Percentiles rank a stretch among this genome's conserved stretches.
Conservation (phyloP, 305 asterid species). For the Fraxinus ornus region DNA sequence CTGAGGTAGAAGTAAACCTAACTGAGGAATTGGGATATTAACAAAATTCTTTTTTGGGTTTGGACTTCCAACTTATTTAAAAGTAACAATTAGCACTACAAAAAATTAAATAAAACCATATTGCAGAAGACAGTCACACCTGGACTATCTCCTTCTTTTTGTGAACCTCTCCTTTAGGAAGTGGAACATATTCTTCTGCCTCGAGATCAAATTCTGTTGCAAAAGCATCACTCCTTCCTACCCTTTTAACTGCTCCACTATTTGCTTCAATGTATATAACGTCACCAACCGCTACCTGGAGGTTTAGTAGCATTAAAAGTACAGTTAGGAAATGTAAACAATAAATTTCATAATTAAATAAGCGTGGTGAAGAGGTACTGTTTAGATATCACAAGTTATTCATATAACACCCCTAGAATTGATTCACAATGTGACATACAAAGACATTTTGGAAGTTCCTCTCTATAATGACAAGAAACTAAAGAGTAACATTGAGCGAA, state of each 20-base stretch:
- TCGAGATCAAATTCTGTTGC: constrained; percentile 96
- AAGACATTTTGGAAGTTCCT: neutral
- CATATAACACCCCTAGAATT: neutral
- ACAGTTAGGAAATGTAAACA: constrained; percentile 12
- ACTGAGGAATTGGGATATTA: neutral
- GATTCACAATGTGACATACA: neutral
- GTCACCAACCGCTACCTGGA: constrained; percentile 98
- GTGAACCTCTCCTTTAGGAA: constrained; percentile 99
- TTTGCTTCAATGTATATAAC: constrained; percentile 91
- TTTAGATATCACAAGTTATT: constrained; percentile 2
- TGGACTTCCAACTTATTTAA: neutral
- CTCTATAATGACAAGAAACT: neutral
- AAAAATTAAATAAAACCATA: constrained; percentile 1
- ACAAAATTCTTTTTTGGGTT: neutral
- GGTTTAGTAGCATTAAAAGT: constrained; percentile 21
- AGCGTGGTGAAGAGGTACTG: neutral
- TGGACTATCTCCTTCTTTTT: constrained; percentile 97
- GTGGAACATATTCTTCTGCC: constrained; percentile 98
- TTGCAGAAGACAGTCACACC: constrained; percentile 39
- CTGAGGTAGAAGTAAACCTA: constrained; percentile 9
- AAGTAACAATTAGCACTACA: neutral
- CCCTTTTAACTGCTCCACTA: constrained; percentile 98
- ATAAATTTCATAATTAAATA: neutral
- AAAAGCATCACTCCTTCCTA: constrained; percentile 96
- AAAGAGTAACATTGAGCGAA: neutral